A percentile compares a stretch with the other conserved stretches of the same genome.
phyloP scores from a whole-genome alignment of 73 alveolate species.

The Uronychia binucleata region DNA sequence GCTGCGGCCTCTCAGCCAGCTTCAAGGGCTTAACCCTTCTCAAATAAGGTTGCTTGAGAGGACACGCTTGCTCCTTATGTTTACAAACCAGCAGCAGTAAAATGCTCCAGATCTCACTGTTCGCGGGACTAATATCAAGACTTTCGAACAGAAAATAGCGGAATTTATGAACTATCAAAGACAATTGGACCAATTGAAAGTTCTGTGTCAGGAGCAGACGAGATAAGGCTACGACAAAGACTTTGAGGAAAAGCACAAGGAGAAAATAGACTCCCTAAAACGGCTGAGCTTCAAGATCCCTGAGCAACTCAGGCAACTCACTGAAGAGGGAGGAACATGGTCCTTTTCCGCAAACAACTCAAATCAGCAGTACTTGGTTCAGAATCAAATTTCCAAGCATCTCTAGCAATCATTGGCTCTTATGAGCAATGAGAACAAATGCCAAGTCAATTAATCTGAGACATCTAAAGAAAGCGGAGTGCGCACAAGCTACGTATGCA shows the following conservation, averaged over 20 bases:
- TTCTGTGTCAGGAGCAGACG: not conserved
- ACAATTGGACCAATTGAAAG: not conserved
- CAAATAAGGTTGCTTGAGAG: not conserved
- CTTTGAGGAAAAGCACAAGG: not conserved
- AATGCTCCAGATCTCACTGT: not conserved
- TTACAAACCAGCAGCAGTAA: not conserved
- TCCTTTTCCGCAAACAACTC: not conserved
- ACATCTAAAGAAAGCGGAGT: not conserved
- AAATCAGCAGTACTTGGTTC: not conserved
- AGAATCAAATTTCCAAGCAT: not conserved
- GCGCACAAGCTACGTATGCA: not conserved
- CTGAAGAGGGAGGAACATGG: not conserved
- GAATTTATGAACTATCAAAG: not conserved
- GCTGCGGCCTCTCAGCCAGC: not conserved
- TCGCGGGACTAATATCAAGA: not conserved
- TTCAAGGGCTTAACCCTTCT: not conserved
- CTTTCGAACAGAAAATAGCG: not conserved
- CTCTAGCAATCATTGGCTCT: not conserved
- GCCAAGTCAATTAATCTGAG: not conserved
- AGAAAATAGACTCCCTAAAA: not conserved
- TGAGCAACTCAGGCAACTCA: not conserved
- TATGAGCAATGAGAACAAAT: not conserved
- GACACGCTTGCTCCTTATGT: not conserved
- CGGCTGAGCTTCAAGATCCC: not conserved
- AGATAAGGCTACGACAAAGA: not conserved